A percentile compares a stretch with the other conserved stretches of the same genome.
Evolutionary conservation across 1,284 basidiomycete genomes (phyloP).

Genomic region (Omphalotus olearius): DNA sequence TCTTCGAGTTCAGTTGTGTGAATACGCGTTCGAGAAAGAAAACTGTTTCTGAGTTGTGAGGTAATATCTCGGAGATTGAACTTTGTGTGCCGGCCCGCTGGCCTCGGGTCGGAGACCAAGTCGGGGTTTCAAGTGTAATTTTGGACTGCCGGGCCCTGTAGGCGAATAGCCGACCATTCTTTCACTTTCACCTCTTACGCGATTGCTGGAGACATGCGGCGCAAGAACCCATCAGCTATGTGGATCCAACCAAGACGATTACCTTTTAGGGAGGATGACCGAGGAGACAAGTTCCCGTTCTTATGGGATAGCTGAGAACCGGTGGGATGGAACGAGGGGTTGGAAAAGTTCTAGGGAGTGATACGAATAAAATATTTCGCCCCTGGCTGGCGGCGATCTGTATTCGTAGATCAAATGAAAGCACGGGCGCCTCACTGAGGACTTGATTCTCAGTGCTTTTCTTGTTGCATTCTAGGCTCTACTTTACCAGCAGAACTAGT

Average conservation of each 20-base stretch:
- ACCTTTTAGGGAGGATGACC: not conserved
- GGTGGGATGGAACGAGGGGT: slow-evolving; percentile 6
- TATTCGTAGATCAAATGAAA: not conserved
- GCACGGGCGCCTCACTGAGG: not conserved
- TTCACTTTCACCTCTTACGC: too few species aligned
- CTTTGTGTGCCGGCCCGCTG: too few species aligned
- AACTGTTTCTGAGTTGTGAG: too few species aligned
- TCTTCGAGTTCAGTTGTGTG: too few species aligned
- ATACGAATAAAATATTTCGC: not conserved
- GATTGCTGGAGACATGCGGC: slow-evolving; percentile 5
- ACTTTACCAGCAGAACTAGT: not conserved
- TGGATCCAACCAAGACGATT: slow-evolving; percentile 9
- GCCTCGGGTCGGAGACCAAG: too few species aligned
- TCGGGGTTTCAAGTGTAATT: too few species aligned
- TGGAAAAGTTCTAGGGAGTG: not conserved
- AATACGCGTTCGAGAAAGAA: too few species aligned
- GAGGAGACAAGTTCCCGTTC: not conserved
- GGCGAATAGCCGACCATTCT: too few species aligned
- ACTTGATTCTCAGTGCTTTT: slow-evolving; percentile 5
- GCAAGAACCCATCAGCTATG: slow-evolving; percentile 9
- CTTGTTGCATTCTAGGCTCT: not conserved
- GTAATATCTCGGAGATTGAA: too few species aligned
- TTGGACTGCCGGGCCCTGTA: too few species aligned
- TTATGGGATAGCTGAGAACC: slow-evolving; percentile 4
- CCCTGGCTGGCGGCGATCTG: slow-evolving; percentile 9